Conservation (phyloP, 495 filamentous ascomycete species). For the Aspergillus steynii region DNA sequence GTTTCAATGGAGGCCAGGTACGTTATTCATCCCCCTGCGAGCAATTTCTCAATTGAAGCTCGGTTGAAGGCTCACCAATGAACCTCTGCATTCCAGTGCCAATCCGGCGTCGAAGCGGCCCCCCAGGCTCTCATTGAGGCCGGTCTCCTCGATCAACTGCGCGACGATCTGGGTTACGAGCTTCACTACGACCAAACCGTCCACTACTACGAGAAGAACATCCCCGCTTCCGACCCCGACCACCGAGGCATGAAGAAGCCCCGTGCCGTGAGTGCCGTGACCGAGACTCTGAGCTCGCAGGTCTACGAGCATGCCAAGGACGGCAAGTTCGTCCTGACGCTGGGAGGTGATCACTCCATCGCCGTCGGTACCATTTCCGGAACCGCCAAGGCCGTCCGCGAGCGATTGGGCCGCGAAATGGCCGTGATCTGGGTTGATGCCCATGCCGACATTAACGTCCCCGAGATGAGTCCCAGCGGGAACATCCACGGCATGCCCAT, state of each 20-base stretch:
- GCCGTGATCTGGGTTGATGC: constrained; percentile 99
- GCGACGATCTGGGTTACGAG: constrained; percentile 81
- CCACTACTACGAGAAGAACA: constrained; percentile 76
- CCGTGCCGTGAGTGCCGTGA: constrained; percentile 85
- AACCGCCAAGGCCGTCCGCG: constrained; percentile 77
- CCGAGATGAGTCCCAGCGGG: constrained; percentile 83
- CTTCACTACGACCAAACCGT: constrained; percentile 82
- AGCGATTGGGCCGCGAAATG: constrained; percentile 77
- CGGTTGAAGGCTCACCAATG: not conserved
- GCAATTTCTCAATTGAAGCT: not conserved
- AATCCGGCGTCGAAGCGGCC: constrained; percentile 88
- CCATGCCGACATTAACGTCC: constrained; percentile 96
- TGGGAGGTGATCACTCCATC: constrained; percentile 95
- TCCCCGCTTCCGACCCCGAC: constrained; percentile 66
- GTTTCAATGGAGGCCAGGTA: constrained; percentile 97
- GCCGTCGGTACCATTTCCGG: constrained; percentile 91
- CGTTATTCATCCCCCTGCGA: constrained; percentile 19
- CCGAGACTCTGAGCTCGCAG: constrained; percentile 72
- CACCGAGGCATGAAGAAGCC: constrained; percentile 93
- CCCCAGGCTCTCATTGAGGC: constrained; percentile 88
- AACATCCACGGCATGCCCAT: constrained; percentile 99
- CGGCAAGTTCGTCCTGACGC: constrained; percentile 85
- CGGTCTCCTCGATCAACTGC: constrained; percentile 82
- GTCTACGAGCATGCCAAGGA: constrained; percentile 84
- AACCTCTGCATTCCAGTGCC: constrained; percentile 57